Evolutionary conservation across 805 yeast species (phyloP).

Genomic region (Ogataea ganodermae): DNA sequence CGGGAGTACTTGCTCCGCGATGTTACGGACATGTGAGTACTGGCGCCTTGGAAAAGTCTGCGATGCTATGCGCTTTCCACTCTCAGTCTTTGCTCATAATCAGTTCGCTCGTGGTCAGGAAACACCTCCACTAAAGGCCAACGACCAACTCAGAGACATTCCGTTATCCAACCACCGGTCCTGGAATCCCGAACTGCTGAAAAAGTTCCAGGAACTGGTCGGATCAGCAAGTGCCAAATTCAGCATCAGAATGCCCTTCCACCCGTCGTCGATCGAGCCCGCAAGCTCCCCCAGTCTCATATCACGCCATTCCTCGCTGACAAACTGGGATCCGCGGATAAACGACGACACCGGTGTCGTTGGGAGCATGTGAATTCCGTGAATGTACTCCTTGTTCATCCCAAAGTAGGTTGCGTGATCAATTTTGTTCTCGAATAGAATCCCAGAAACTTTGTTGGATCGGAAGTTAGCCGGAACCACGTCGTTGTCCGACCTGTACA

Average conservation of each 20-base stretch:
- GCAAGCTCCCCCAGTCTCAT: conserved; percentile 37
- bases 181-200: conserved; percentile 37
- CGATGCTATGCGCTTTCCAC: no score
- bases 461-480: conserved; percentile 53
- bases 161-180: conserved; percentile 56
- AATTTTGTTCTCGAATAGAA: conserved; percentile 68
- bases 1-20: no score
- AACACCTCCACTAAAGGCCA: conserved; percentile 59
- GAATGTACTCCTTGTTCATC: conserved; percentile 58
- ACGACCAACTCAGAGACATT: conserved; percentile 62
- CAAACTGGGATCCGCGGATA: conserved; percentile 54
- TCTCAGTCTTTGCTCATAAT: no score
- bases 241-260: conserved; percentile 60
- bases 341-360: conserved; percentile 61
- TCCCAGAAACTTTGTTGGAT: conserved; percentile 66
- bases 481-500: conserved; percentile 47
- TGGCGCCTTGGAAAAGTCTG: no score
- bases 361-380: conserved; percentile 81
- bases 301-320: conserved; percentile 45
- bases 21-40: no score
- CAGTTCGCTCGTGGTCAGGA: no score
- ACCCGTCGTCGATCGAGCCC: conserved; percentile 50
- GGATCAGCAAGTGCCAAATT: conserved; percentile 50
- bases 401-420: conserved; percentile 78
- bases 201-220: conserved; percentile 42